Evolutionary conservation across 352 stramenopile genomes (phyloP).

Genomic region (Phytophthora cryptogea): DNA sequence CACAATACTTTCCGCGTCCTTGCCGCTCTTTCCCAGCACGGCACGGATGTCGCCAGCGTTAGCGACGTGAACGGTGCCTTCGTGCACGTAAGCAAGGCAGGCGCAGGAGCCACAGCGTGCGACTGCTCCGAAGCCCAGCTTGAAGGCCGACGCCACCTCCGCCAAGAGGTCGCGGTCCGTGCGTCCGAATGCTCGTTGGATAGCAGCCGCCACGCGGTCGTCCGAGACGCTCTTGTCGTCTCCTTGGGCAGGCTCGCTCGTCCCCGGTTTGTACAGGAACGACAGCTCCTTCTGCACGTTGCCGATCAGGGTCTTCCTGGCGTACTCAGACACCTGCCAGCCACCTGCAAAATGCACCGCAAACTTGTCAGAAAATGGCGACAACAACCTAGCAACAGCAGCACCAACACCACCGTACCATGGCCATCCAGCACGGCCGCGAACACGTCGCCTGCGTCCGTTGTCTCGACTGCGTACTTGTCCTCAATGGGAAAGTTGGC

Average conservation of each 20-base stretch:
- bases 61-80: conserved; percentile 81
- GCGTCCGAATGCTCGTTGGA: conserved; percentile 84
- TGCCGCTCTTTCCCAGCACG: conserved; percentile 63
- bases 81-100: conserved; percentile 80
- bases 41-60: conserved; percentile 88
- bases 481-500: conserved; percentile 83
- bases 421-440: conserved; percentile 91
- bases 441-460: conserved; percentile 79
- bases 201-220: conserved; percentile 61
- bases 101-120: conserved; percentile 89
- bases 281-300: conserved; percentile 81
- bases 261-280: conserved; percentile 47
- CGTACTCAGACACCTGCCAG: conserved; percentile 94
- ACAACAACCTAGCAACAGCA: background rate
- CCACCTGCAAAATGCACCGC: conserved; percentile 51
- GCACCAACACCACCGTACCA: conserved; percentile 37
- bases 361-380: background rate
- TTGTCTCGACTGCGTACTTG: conserved; percentile 78
- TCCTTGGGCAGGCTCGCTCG: conserved; percentile 25
- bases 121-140: conserved; percentile 91
- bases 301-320: conserved; percentile 70
- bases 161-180: conserved; percentile 88
- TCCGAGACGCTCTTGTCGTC: conserved; percentile 42
- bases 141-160: conserved; percentile 84
- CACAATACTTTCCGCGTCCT: conserved; percentile 44